Percentiles rank a stretch among this genome's conserved stretches.
Conservation (phyloP, 139 green algal genomes). For the Chlamydomonas asymmetrica region DNA sequence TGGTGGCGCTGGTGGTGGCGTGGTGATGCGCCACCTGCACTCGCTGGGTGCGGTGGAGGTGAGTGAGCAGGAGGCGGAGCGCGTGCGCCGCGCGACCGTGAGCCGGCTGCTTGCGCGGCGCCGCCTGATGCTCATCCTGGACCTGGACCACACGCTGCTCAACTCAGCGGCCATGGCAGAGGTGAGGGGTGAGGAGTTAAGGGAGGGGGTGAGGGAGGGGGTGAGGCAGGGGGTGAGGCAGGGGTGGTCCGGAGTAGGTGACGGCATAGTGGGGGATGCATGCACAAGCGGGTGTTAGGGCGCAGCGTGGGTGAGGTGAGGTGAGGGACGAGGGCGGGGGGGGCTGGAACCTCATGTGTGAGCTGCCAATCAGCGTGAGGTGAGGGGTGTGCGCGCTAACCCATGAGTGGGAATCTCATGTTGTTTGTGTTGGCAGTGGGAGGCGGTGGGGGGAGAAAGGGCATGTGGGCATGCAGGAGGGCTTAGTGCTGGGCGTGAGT, state of each 20-base stretch:
- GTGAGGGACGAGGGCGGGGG: neutral
- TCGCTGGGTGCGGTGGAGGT: slow-evolving; percentile 38
- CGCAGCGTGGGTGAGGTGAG: neutral
- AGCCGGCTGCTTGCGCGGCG: slow-evolving; percentile 36
- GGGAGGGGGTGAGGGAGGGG: neutral
- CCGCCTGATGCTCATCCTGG: slow-evolving; percentile 81
- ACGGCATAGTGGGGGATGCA: no score
- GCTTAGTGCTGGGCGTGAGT: no score
- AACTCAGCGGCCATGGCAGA: slow-evolving; percentile 65
- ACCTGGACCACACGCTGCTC: slow-evolving; percentile 96
- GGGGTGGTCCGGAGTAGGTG: no score
- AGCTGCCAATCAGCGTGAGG: no score
- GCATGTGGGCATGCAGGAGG: no score
- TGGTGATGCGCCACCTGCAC: slow-evolving; percentile 42
- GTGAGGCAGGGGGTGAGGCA: slow-evolving; percentile 8
- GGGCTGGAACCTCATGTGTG: no score
- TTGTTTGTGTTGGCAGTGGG: no score
- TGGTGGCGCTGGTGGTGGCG: neutral
- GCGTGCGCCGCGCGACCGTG: slow-evolving; percentile 29
- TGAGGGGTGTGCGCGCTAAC: no score
- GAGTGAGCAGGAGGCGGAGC: slow-evolving; percentile 39
- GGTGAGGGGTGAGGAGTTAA: slow-evolving; percentile 13
- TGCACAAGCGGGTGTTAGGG: neutral
- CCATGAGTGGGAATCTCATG: no score
- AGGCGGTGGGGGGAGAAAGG: no score